Evolutionary conservation across 495 filamentous ascomycete genomes (phyloP).

Genomic region (Astrothelium macrocarpum): DNA sequence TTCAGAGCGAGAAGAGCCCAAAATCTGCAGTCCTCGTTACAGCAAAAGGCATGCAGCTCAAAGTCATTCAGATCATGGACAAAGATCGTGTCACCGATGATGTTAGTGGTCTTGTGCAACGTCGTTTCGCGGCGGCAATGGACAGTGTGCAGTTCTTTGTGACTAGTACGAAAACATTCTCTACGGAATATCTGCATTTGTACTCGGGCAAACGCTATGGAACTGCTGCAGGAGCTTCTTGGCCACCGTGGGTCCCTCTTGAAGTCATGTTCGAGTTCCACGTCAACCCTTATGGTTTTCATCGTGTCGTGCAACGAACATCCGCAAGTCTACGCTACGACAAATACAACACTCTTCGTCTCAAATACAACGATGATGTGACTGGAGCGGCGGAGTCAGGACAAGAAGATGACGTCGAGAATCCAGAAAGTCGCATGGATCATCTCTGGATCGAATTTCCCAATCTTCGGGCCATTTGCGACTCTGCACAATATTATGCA

Average conservation of each 20-base stretch:
- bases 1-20: conserved; percentile 95
- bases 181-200: conserved; percentile 69
- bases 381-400: conserved; percentile 45
- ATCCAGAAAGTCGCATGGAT: conserved; percentile 72
- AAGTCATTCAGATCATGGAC: conserved; percentile 95
- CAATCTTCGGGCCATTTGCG: conserved; percentile 80
- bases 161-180: conserved; percentile 80
- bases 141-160: conserved; percentile 97
- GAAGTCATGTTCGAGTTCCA: conserved; percentile 98
- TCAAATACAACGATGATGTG: conserved; percentile 97
- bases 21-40: conserved; percentile 89
- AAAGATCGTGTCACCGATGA: conserved; percentile 84
- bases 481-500: conserved; percentile 91
- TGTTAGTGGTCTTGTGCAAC: conserved; percentile 88
- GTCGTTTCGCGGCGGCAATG: conserved; percentile 86
- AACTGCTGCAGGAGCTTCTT: conserved; percentile 69
- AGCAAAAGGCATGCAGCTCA: conserved; percentile 92
- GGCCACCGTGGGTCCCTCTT: conserved; percentile 96
- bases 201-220: conserved; percentile 92
- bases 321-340: conserved; percentile 90
- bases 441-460: conserved; percentile 96
- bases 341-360: conserved; percentile 92
- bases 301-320: conserved; percentile 86
- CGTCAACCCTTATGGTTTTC: conserved; percentile 86
- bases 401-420: conserved; percentile 32